A percentile compares a stretch with the other conserved stretches of the same genome.
phyloP scores from a whole-genome alignment of 371 early-diverging fungal genomes.

The Mucor irregularis region DNA sequence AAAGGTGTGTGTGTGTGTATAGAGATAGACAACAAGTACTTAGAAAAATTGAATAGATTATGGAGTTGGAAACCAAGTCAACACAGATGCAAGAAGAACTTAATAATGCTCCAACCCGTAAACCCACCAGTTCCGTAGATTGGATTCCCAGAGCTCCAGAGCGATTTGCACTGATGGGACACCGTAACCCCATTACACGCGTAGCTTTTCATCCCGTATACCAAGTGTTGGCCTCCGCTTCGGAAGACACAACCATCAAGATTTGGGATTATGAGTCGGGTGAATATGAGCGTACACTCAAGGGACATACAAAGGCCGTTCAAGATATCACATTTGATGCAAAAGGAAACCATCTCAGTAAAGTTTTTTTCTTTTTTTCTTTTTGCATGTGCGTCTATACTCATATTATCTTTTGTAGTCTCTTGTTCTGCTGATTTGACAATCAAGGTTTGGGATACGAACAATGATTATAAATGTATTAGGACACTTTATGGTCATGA shows the following conservation, averaged over 20 bases:
- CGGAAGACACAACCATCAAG: slow-evolving; percentile 89
- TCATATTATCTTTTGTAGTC: slow-evolving; percentile 48
- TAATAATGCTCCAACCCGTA: slow-evolving; percentile 64
- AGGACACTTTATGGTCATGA: slow-evolving; percentile 91
- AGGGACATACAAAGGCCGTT: slow-evolving; percentile 93
- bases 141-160: slow-evolving; percentile 88
- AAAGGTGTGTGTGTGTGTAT: slow-evolving; percentile 56
- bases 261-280: slow-evolving; percentile 92
- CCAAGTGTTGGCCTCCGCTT: slow-evolving; percentile 81
- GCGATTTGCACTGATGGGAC: slow-evolving; percentile 70
- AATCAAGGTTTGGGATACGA: slow-evolving; percentile 88
- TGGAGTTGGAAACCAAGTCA: slow-evolving; percentile 85
- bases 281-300: slow-evolving; percentile 86
- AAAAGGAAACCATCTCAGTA: slow-evolving; percentile 75
- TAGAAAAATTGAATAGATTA: slow-evolving; percentile 55
- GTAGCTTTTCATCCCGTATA: slow-evolving; percentile 90
- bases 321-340: slow-evolving; percentile 81
- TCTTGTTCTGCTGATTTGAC: slow-evolving; percentile 90
- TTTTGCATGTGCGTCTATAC: no score
- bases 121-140: slow-evolving; percentile 63
- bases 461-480: slow-evolving; percentile 83
- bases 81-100: slow-evolving; percentile 78
- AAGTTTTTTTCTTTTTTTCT: neutral
- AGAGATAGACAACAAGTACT: neutral
- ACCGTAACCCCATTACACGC: slow-evolving; percentile 79